Evolutionary conservation across 2,329 filamentous ascomycete species (phyloP).

Genomic region (Cladosporium sp.): DNA sequence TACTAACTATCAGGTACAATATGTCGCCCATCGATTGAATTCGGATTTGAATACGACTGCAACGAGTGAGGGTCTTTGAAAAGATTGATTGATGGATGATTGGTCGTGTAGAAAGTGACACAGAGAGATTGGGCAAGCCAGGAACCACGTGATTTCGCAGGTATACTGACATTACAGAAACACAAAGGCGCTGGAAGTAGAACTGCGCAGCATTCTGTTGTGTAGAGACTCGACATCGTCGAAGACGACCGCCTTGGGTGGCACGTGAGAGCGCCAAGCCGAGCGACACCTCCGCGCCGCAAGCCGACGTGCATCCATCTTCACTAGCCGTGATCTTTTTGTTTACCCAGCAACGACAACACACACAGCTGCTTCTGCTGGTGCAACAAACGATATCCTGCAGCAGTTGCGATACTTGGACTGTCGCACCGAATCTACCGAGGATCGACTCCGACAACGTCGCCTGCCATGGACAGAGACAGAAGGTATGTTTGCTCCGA

Average conservation of each 20-base stretch:
- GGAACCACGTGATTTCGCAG: too few relatives aligned
- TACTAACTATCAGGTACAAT: not conserved
- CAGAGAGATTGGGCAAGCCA: too few relatives aligned
- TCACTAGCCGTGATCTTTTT: slow-evolving; percentile 5
- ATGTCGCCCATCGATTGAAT: too few relatives aligned
- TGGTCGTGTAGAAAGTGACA: too few relatives aligned
- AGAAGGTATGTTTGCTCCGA: slow-evolving; percentile 35
- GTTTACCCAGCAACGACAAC: slow-evolving; percentile 8
- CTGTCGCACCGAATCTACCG: not conserved
- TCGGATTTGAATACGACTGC: too few relatives aligned
- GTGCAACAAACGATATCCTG: not conserved
- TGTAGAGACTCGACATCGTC: not conserved
- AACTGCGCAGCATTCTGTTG: too few relatives aligned
- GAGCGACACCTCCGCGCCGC: slow-evolving; percentile 6
- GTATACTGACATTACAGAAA: too few relatives aligned
- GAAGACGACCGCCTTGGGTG: not conserved
- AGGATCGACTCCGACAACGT: not conserved
- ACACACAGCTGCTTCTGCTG: not conserved
- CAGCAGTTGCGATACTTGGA: not conserved
- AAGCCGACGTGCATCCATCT: slow-evolving; percentile 5
- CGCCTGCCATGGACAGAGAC: slow-evolving; percentile 31
- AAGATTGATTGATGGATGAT: too few relatives aligned
- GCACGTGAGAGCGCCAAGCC: not conserved
- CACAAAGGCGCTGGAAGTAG: too few relatives aligned
- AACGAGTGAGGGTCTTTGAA: too few relatives aligned